These are phyloP conservation scores for Avena insularis DNA, from an alignment of 176 grass and related monocot genomes.

Conservation along the genomic window DNA sequence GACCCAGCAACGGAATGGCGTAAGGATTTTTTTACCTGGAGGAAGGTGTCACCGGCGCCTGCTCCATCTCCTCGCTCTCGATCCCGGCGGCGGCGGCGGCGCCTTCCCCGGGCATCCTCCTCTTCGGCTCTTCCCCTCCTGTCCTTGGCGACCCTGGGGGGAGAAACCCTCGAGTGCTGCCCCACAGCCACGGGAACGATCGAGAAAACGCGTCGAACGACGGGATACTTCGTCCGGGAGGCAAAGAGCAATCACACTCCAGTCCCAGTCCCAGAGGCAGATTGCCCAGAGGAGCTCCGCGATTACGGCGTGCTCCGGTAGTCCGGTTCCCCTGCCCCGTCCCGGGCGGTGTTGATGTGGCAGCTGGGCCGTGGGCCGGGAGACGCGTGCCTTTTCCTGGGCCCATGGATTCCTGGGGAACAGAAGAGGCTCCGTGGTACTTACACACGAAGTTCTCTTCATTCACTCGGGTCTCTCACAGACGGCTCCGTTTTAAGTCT, in stretches of 20 bases:
- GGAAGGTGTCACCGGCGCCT: neutral
- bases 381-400: neutral
- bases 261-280: neutral
- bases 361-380: neutral
- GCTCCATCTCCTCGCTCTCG: conserved; percentile 12
- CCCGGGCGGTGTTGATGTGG: neutral
- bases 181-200: neutral
- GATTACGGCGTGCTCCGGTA: conserved; percentile 18
- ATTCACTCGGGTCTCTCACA: too few relatives aligned
- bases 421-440: too few relatives aligned
- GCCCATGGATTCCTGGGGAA: too few relatives aligned
- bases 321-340: neutral
- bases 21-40: neutral
- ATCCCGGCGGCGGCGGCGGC: neutral
- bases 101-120: neutral
- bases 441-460: too few relatives aligned
- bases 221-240: neutral
- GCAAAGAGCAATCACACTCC: neutral
- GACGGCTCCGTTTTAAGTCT: too few relatives aligned
- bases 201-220: neutral
- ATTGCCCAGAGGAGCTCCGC: neutral
- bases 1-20: neutral
- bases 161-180: neutral
- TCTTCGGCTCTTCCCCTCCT: neutral
- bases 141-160: neutral